phyloP scores from a whole-genome alignment of 2,329 filamentous ascomycete species.

The Chrysoporthe deuterocubensis region DNA sequence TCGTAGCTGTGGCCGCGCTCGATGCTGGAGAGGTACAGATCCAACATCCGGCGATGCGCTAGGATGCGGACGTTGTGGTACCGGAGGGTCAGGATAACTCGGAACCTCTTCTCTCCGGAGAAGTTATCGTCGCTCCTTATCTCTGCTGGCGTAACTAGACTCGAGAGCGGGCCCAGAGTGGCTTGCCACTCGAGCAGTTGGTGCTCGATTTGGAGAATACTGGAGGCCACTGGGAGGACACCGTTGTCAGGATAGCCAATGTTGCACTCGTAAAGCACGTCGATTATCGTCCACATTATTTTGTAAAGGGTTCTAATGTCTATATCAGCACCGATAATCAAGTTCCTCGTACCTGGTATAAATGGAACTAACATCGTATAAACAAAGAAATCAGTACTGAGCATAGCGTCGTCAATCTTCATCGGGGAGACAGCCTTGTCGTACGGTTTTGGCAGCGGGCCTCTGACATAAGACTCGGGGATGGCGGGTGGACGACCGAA shows the following conservation, averaged over 20 bases:
- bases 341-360: too few relatives aligned
- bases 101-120: conserved; percentile 38
- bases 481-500: conserved; percentile 53
- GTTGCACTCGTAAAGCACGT: conserved; percentile 49
- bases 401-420: conserved; percentile 20
- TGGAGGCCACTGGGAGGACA: conserved; percentile 34
- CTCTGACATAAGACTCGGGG: conserved; percentile 46
- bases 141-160: conserved; percentile 33
- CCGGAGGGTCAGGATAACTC: conserved; percentile 43
- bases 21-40: conserved; percentile 31
- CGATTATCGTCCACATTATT: conserved; percentile 43
- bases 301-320: conserved; percentile 38
- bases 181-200: conserved; percentile 44
- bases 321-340: background rate
- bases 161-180: conserved; percentile 37
- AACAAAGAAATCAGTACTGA: conserved; percentile 37
- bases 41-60: conserved; percentile 37
- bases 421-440: background rate
- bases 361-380: conserved; percentile 38
- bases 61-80: conserved; percentile 41
- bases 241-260: conserved; percentile 36
- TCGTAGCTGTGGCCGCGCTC: conserved; percentile 18
- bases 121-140: conserved; percentile 31
- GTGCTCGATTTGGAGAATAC: conserved; percentile 44
- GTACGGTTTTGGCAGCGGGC: conserved; percentile 39